phyloP scores from a whole-genome alignment of 257 asterid species.

The Handroanthus guayacan region DNA sequence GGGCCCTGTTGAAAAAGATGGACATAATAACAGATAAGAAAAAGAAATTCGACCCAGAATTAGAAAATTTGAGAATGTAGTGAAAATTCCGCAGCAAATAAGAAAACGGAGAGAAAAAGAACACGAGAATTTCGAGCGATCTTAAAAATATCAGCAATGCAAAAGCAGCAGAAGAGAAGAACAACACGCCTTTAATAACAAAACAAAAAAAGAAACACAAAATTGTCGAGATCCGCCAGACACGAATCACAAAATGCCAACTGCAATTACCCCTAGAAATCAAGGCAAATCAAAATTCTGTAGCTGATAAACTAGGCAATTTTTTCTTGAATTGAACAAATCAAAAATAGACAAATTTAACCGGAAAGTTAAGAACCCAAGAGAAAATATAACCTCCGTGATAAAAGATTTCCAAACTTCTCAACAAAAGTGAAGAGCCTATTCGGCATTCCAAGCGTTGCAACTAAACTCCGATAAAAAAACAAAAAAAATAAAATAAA shows the following conservation, averaged over 20 bases:
- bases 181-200: constrained; percentile 24
- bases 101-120: constrained; percentile 23
- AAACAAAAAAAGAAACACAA: constrained; percentile 21
- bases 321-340: not conserved
- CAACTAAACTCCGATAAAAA: constrained; percentile 33
- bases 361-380: constrained; percentile 1
- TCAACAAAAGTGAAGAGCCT: constrained; percentile 30
- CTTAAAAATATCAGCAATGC: constrained; percentile 14
- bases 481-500: not conserved
- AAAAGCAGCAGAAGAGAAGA: constrained; percentile 1
- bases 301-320: constrained; percentile 1
- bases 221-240: constrained; percentile 43
- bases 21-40: constrained; percentile 28
- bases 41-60: constrained; percentile 28
- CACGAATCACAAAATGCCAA: constrained; percentile 32
- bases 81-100: constrained; percentile 23
- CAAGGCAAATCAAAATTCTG: not conserved
- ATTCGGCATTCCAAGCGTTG: constrained; percentile 20
- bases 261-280: constrained; percentile 15
- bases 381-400: constrained; percentile 22
- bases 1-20: constrained; percentile 49
- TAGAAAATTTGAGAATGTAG: constrained; percentile 19
- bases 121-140: constrained; percentile 8
- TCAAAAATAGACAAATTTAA: not conserved
- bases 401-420: constrained; percentile 24